Evolutionary conservation across 352 stramenopile genomes (phyloP), one percentile per base, ranked within the genome.

Genomic region (Globisporangium nunn): DNA sequence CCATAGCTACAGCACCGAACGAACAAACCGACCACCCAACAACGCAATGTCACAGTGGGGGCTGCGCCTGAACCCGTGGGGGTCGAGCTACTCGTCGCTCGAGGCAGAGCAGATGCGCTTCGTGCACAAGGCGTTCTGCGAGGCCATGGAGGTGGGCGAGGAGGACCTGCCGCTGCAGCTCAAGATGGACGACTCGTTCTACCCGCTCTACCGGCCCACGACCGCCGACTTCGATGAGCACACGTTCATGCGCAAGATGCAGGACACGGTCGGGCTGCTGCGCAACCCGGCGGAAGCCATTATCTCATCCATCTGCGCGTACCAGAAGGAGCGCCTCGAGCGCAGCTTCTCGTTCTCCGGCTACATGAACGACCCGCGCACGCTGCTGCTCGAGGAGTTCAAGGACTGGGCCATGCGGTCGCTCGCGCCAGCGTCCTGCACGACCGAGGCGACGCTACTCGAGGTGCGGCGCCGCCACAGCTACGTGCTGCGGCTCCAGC

Each of bases 161-260:
- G 82, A 91, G 54, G 83, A 93, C 70, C 67, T 93, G 57, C 83
- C 83, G 31, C 78, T 78, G 50, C 78, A 85, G 57, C 78, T 93
- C 47, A 87, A 89, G 63, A 91, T 93, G 81, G 81, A 93, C 65
- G 83, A 93, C 54, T 75, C 70, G 58, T 93, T 88, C 55, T 88
- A 89, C 59, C 81, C 83, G 40, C 65, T 78, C 2, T 87, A 89
- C 62, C 79, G 81, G 54, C 83, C 83, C 17, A 82, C 76, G 11
- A 76, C 85, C 54, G 79, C 77, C 33, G 83, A 93, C 57, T 93
- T 93, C 62, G 81, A 91, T 63, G 81, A 93, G 65, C 85, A 93
- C 60, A 89, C 83, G 62, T 93, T 90, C 66, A 71, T 93, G 58
- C 81, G 83, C 56, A 93, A 91, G 74, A 93, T 93, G 81, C 81